Conservation (phyloP, 2,329 filamentous ascomycete species). For the Hypoxylon sp. region DNA sequence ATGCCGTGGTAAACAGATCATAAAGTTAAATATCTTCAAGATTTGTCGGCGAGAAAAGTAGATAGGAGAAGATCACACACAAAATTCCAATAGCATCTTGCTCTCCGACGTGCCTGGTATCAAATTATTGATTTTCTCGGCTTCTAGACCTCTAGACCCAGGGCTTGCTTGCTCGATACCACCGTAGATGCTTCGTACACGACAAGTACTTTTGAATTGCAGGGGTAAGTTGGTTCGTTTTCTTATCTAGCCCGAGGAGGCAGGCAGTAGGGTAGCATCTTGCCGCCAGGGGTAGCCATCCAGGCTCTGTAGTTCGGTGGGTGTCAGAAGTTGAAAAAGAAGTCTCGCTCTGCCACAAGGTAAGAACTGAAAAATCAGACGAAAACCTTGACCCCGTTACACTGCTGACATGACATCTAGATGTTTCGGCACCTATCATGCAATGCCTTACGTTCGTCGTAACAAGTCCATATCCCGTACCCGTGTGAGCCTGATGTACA, state of each 20-base stretch:
- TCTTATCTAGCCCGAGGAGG: constrained; percentile 5
- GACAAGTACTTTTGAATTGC: background rate
- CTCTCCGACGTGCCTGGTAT: constrained; percentile 5
- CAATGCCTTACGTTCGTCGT: background rate
- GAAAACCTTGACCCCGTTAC: background rate
- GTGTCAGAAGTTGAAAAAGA: background rate
- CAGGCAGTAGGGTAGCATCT: background rate
- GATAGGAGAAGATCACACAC: background rate
- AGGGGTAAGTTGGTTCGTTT: background rate
- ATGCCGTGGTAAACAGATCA: background rate
- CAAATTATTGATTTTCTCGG: background rate
- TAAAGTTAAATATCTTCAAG: background rate
- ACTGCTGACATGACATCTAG: background rate
- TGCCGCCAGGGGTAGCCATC: background rate
- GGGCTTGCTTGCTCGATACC: background rate
- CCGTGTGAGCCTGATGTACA: background rate
- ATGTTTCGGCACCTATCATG: background rate
- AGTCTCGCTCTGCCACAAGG: too few relatives aligned
- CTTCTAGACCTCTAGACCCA: constrained; percentile 10
- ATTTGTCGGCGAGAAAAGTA: background rate
- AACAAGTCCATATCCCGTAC: too few relatives aligned
- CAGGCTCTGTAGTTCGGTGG: background rate
- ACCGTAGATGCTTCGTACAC: constrained; percentile 5
- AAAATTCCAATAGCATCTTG: background rate
- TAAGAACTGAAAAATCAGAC: background rate